These are phyloP conservation scores for Stereum hirsutum DNA, from an alignment of 1,284 basidiomycete genomes.

Conservation along the genomic window DNA sequence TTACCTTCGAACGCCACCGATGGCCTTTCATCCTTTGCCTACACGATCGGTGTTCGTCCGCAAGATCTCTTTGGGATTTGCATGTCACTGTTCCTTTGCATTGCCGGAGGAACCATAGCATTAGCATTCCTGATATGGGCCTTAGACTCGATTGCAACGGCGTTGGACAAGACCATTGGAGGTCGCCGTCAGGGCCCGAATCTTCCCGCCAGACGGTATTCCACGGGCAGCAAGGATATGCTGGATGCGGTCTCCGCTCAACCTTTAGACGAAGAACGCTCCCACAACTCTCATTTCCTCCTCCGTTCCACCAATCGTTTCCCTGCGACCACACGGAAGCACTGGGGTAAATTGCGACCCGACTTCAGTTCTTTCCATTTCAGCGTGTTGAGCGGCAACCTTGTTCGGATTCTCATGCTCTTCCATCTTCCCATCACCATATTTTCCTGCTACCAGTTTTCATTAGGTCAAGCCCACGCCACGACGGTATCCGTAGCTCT, in stretches of 20 bases:
- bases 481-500: conserved; percentile 55
- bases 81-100: conserved; percentile 73
- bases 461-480: conserved; percentile 40
- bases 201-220: conserved; percentile 35
- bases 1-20: conserved; percentile 50
- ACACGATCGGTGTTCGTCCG: conserved; percentile 71
- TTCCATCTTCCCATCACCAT: conserved; percentile 94
- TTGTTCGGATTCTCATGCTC: conserved; percentile 80
- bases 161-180: conserved; percentile 24
- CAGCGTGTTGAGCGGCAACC: conserved; percentile 78
- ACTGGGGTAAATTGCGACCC: conserved; percentile 51
- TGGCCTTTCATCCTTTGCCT: conserved; percentile 77
- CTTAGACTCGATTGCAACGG: conserved; percentile 47
- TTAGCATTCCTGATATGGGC: conserved; percentile 69
- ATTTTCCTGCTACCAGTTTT: conserved; percentile 85
- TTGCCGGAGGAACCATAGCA: conserved; percentile 64
- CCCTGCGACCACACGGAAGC: conserved; percentile 13
- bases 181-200: conserved; percentile 19
- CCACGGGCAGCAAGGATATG: conserved; percentile 42
- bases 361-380: conserved; percentile 70
- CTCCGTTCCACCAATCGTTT: conserved; percentile 23
- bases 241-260: conserved; percentile 26
- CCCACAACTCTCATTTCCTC: conserved; percentile 36
- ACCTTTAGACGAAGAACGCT: conserved; percentile 44
- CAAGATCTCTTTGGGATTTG: conserved; percentile 83